Base-by-base conservation (phyloP, 1,284 basidiomycete genomes). In the Austroboletus novae-zelandiae region DNA sequence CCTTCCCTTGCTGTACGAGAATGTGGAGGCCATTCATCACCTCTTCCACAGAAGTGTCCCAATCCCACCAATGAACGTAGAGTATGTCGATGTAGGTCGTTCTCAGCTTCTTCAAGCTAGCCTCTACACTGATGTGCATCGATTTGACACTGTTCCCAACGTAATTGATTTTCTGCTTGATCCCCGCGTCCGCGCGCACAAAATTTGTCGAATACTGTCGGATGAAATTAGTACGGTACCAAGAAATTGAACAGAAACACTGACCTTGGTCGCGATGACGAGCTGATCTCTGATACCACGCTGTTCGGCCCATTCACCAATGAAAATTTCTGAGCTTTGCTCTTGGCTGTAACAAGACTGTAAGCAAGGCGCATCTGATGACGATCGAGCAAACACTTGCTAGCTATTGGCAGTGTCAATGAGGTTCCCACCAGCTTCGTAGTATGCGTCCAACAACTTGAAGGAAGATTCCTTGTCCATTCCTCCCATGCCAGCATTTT, bases 221-320 rank as follows among this genome's bases (percentile, higher is more conserved):
- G 13, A 23, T 20, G 3, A 9, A n/a, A 43, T 50, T 18, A 41
- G 34, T 4, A 31, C 5, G 10, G 4, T 10, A 7, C 2, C 3
- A 8, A 20, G 3, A 9, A 4, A 40, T 29, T 7, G 3, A n/a
- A 42, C 3, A 15, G 10, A n/a, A 29, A 17, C 2, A 47, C 45
- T 9, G 37, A 71, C 72, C 61, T 77, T 78, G 39, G 76, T 77
- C 1, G 76, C 71, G 43, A 78, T 64, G 9, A 79, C 65, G 25
- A 79, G 65, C 50, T 76, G 70, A 56, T 79, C 75, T 17, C 77
- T 68, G 41, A 72, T 75, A 2, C 63, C 64, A 15, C 71, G 69
- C 9, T 60, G 51, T 52, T 74, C 68, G 50, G 70, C 69, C 77
- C 76, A 79, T 54, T 78, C 74, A 15, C 76, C 76, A 27, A 78